Evolutionary conservation across 139 green algal genomes (phyloP), one percentile per base, ranked within the genome.

Genomic region (Volvox reticuliferus): DNA sequence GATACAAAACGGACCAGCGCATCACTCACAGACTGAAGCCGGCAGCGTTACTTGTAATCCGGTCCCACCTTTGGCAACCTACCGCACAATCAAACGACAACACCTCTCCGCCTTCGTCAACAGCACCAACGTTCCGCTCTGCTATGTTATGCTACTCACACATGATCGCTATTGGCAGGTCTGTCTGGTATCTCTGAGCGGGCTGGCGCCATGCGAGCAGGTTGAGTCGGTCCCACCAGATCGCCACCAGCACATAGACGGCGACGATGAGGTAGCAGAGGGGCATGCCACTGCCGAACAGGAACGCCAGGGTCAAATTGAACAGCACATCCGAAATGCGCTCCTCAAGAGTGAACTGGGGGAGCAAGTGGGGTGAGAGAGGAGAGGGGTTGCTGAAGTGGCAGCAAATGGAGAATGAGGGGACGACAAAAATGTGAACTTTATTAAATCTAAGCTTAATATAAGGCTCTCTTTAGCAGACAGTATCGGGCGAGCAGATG

Each of bases 261-360:
- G 92, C 61, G 28, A 26, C 86, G 26, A 86, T 76, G 21, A 93
- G 62, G 85, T 95, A 95, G 28, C 91, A 68, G 32, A 91, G 79
- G 20, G 93, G 93, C 91, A 95, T 94, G 85, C 93, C 91, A 24
- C 37, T 91, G 26, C 93, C 93, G 92, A 95, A 95, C 81, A 95
- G 88, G 28, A 94, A 68, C 32, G 92, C 89, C 79, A 95, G 87
- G 35, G 88, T 93, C 22, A 94, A 24, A 32, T 89, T 91, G 50
- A 96, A 90, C 91, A 95, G 91, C n/a, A 91, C 77, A 82, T 96
- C 94, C 2, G 91, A 78, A 69, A 93, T 91, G 55, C 88, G 90
- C 55, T 83, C 68, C 88, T 94, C 81, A 22, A 96, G 87, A 26
- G 82, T 87, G 85, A 96, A 96, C 67, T 92, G 36, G 63, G 1